These are phyloP conservation scores for Fusarium sarcochroum DNA, from an alignment of 2,329 filamentous ascomycete genomes.

Conservation along the genomic window DNA sequence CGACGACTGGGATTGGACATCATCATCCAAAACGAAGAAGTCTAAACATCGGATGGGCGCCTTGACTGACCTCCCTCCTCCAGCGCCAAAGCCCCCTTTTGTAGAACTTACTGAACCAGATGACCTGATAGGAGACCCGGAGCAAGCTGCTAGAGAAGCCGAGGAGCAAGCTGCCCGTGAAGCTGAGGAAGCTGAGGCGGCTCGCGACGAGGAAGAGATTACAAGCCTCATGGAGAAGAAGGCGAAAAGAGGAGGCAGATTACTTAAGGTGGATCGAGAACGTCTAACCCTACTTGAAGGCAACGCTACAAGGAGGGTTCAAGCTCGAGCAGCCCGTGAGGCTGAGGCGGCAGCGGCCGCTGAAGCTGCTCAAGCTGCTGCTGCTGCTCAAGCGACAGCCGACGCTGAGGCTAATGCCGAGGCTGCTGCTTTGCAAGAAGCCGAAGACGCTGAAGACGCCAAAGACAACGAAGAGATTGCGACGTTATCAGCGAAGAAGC, in stretches of 20 bases:
- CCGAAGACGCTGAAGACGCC: constrained; percentile 52
- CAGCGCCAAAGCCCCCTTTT: constrained; percentile 63
- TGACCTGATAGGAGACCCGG: constrained; percentile 52
- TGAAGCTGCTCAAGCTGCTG: constrained; percentile 42
- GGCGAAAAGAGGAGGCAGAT: constrained; percentile 40
- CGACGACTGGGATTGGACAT: constrained; percentile 61
- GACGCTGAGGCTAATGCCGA: constrained; percentile 43
- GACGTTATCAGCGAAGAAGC: constrained; percentile 36
- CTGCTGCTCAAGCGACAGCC: constrained; percentile 37
- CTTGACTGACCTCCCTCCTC: constrained; percentile 61
- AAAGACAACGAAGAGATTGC: constrained; percentile 44
- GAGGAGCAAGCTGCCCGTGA: constrained; percentile 45
- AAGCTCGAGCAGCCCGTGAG: constrained; percentile 49
- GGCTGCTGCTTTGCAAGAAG: constrained; percentile 38
- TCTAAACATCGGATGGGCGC: constrained; percentile 57
- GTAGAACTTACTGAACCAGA: constrained; percentile 61
- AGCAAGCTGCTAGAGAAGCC: constrained; percentile 40
- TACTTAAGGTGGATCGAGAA: constrained; percentile 42
- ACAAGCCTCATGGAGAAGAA: constrained; percentile 60
- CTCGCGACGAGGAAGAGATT: constrained; percentile 52
- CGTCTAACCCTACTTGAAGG: constrained; percentile 38
- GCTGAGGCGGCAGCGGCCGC: constrained; percentile 39
- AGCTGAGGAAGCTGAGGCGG: constrained; percentile 44
- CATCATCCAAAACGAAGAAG: constrained; percentile 59
- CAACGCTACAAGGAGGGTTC: constrained; percentile 44